A percentile compares a stretch with the other conserved stretches of the same genome.
phyloP scores from a whole-genome alignment of 169 alveolate genomes.

The Eimeria necatrix region DNA sequence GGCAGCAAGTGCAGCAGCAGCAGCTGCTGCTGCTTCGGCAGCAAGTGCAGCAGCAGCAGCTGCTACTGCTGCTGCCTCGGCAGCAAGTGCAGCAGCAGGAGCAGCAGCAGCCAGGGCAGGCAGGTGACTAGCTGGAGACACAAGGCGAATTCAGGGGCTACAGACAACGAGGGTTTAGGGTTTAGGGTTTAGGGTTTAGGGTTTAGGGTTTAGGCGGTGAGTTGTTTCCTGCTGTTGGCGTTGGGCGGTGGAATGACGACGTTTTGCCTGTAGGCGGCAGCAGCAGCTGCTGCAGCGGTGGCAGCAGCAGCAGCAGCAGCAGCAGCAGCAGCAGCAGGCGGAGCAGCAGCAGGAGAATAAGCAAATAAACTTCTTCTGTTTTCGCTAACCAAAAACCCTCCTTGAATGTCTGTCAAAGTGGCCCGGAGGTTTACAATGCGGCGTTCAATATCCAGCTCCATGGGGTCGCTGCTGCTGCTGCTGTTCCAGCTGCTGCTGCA shows the following conservation, averaged over 20 bases:
- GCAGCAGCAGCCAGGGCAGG: neutral
- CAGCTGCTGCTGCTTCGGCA: neutral
- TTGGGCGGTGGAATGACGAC: neutral
- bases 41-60: no score
- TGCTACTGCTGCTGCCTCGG: neutral
- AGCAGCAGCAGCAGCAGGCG: conserved; percentile 12
- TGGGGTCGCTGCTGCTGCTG: conserved; percentile 1
- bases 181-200: no score
- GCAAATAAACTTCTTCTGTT: neutral
- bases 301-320: conserved; percentile 47
- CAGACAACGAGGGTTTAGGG: no score
- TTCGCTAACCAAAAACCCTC: neutral
- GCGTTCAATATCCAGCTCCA: conserved; percentile 4
- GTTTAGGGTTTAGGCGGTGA: conserved; percentile 23
- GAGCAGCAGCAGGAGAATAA: conserved; percentile 5
- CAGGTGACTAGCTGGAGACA: neutral
- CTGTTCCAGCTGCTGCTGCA: conserved; percentile 26
- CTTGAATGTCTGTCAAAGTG: neutral
- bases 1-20: neutral
- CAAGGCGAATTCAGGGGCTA: neutral
- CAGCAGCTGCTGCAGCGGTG: conserved; percentile 27
- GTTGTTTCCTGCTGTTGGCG: neutral
- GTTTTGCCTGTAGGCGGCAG: neutral
- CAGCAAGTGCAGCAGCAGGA: neutral
- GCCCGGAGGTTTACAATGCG: neutral